Base-by-base conservation (phyloP, 345 rosid species). In the Boechera retrofracta region DNA sequence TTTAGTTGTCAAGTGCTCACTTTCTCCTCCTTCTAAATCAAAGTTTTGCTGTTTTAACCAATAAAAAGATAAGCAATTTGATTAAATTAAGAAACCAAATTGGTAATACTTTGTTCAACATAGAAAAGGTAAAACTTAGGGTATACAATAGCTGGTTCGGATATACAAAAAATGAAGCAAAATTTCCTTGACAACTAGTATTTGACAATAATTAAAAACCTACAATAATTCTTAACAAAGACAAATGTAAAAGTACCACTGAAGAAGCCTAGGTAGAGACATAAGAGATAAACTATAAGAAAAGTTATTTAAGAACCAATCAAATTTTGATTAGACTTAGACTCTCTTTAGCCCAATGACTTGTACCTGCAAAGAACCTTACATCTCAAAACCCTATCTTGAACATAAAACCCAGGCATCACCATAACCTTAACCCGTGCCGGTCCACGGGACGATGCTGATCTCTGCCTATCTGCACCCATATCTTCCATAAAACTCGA, bases 381-480 rank as follows among this genome's bases (percentile, higher is more conserved):
- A 76, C 99, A 91, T 79, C 89, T 91, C 77, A 95, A 78, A 71
- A 92, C 92, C 82, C 82, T 89, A 31, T 83, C 92, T 49, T 84
- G 87, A 42, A 95, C 89, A 79, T 92, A 95, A 78, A 90, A 95
- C 10, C 98, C 97, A 0, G 98, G 99, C 90, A 89, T 89, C 45
- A 92, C 97, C 99, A 90, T 92, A 76, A 89, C 82, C 90, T 91
- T 95, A 56, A 92, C 94, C 76, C 84, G 21, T 57, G 79, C 83
- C 7, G 80, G 78, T 63, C 89, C 83, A 8, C 76, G 74, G 11
- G 82, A 55, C 7, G 54, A 39, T 31, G 67, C 6, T 78, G 82
- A 73, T 67, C 64, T 73, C 59, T 79, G 67, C 38, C 75, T 82
- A 67, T 92, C 98, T 75, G 74, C 64, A 44, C 82, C 67, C 86